These are phyloP conservation scores for Scutellaria minor DNA, from an alignment of 257 asterid species.

Conservation along the genomic window DNA sequence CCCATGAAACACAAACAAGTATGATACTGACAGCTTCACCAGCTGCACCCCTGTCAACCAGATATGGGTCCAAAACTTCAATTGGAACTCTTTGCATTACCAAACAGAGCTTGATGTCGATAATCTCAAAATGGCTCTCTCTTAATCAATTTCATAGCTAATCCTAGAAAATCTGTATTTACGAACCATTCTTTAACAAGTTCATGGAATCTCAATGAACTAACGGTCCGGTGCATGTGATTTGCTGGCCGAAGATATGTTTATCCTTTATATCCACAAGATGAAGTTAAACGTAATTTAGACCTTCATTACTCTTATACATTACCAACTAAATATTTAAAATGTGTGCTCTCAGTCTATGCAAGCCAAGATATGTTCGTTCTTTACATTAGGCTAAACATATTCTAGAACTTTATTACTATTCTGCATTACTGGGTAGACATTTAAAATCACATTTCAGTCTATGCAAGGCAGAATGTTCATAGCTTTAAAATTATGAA, in stretches of 20 bases:
- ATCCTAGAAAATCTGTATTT: background rate
- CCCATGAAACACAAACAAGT: slow-evolving; percentile 22
- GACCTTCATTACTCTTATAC: background rate
- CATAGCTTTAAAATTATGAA: slow-evolving; percentile 12
- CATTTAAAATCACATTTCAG: background rate
- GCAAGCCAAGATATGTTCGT: slow-evolving; percentile 8
- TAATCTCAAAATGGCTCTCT: background rate
- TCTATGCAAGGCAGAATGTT: background rate
- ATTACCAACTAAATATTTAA: background rate
- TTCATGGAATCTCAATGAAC: slow-evolving; percentile 25
- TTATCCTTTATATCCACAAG: slow-evolving; percentile 16
- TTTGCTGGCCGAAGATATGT: background rate
- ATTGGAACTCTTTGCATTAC: background rate
- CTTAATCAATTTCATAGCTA: slow-evolving; percentile 8
- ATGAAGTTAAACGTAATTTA: slow-evolving; percentile 21
- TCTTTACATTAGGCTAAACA: background rate
- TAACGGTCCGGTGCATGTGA: background rate
- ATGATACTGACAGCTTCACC: slow-evolving; percentile 16
- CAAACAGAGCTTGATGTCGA: background rate
- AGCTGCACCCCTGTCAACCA: slow-evolving; percentile 7
- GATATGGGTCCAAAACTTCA: slow-evolving; percentile 6
- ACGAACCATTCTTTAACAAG: slow-evolving; percentile 6
- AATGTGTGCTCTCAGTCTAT: slow-evolving; percentile 1
- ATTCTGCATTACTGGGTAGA: background rate
- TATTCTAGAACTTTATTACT: background rate